phyloP scores from a whole-genome alignment of 164 flowering plant genomes.

The Dillenia turbinata region DNA sequence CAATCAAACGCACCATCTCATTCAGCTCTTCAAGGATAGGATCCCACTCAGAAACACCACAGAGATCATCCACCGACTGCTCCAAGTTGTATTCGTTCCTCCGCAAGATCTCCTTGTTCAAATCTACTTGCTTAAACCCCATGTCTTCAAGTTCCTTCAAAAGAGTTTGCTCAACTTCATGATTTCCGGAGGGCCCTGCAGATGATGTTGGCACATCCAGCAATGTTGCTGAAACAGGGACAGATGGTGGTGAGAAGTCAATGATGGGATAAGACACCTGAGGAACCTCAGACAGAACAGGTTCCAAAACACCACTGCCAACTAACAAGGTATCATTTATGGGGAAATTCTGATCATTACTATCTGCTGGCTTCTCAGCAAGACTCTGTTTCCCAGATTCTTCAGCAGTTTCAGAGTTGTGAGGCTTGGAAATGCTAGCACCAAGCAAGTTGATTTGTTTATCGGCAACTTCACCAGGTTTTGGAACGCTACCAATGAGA shows the following conservation, averaged over 20 bases:
- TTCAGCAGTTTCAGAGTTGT: not conserved
- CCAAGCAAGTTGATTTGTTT: constrained; percentile 2
- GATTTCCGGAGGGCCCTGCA: constrained; percentile 1
- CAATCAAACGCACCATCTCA: constrained; percentile 63
- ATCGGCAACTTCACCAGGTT: no score
- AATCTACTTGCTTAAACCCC: constrained; percentile 73
- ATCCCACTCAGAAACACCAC: constrained; percentile 79
- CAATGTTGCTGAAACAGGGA: constrained; percentile 7
- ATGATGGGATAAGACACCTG: constrained; percentile 36
- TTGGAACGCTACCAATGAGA: not conserved
- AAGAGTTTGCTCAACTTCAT: constrained; percentile 40
- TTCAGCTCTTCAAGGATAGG: constrained; percentile 72
- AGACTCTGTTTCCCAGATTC: constrained; percentile 23
- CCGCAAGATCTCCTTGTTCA: constrained; percentile 73
- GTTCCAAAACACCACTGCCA: constrained; percentile 18
- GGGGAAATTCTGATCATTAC: constrained; percentile 30
- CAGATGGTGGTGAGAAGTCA: constrained; percentile 22
- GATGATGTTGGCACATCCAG: constrained; percentile 6
- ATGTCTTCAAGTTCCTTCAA: constrained; percentile 77
- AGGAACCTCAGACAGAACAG: constrained; percentile 14
- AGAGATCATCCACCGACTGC: constrained; percentile 66
- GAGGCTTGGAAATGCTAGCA: constrained; percentile 2
- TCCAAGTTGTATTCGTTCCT: constrained; percentile 59
- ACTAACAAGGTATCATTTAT: constrained; percentile 30
- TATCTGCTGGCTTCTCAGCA: constrained; percentile 14